Conservation (phyloP, 306 rosid genomes). For the Benincasa hispida region DNA sequence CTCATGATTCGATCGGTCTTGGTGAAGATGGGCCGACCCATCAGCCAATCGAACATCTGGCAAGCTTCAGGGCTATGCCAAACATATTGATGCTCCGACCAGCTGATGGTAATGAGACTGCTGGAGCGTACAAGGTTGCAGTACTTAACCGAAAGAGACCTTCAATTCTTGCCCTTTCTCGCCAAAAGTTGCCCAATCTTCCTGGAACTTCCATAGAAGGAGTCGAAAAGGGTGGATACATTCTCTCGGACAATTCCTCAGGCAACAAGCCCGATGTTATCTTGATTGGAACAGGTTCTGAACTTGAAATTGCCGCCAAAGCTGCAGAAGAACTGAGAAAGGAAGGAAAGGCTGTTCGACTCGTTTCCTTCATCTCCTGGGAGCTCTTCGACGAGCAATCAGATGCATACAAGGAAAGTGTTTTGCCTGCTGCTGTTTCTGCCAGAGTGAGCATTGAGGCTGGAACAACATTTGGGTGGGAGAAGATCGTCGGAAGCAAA, state of each 20-base stretch:
- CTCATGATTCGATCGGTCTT: slow-evolving; percentile 94
- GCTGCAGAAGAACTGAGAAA: slow-evolving; percentile 84
- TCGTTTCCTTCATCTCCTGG: slow-evolving; percentile 83
- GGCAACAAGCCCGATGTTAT: slow-evolving; percentile 94
- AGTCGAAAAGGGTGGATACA: slow-evolving; percentile 90
- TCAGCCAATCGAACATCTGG: slow-evolving; percentile 91
- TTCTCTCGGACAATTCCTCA: slow-evolving; percentile 60
- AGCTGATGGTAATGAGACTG: slow-evolving; percentile 94
- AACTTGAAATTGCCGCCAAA: slow-evolving; percentile 78
- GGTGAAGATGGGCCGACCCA: slow-evolving; percentile 99
- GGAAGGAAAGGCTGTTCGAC: slow-evolving; percentile 88
- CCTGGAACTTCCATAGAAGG: slow-evolving; percentile 78
- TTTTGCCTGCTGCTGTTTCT: slow-evolving; percentile 69
- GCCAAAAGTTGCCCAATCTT: slow-evolving; percentile 80
- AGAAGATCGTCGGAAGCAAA: slow-evolving; percentile 63
- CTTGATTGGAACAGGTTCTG: slow-evolving; percentile 89
- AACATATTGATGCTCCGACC: slow-evolving; percentile 95
- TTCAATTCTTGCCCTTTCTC: slow-evolving; percentile 92
- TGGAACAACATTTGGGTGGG: slow-evolving; percentile 91
- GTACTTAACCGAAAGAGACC: slow-evolving; percentile 74
- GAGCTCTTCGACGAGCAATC: slow-evolving; percentile 85
- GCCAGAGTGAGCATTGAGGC: slow-evolving; percentile 98
- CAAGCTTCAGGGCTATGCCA: slow-evolving; percentile 99
- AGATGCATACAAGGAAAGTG: slow-evolving; percentile 81
- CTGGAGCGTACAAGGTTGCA: slow-evolving; percentile 92